Evolutionary conservation across 2,329 filamentous ascomycete genomes (phyloP), one percentile per base, ranked within the genome.

Genomic region (Dothistroma pini): DNA sequence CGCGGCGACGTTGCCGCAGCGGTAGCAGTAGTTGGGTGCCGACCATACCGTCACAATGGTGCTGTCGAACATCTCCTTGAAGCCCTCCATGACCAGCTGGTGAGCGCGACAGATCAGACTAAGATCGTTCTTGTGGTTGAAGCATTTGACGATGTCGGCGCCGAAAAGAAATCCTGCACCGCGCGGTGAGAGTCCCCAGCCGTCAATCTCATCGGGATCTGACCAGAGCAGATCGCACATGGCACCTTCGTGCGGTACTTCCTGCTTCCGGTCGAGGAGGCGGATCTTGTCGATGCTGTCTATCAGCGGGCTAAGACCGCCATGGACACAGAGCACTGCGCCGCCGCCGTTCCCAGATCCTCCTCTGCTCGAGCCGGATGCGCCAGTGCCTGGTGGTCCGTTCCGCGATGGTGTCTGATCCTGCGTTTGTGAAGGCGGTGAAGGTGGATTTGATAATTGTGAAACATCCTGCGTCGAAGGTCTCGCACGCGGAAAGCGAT

Each of bases 181-280:
- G 41, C 93, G 91, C 0, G 95, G 95, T 0, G 91, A 96, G 6
- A 97, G 80, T 11, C 93, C 93, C 95, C 95, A 99, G 62, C 93
- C 93, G 73, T 97, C 93, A 65, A 97, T 96, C 70, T 99, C 95
- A 75, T 99, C 95, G 0, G 95, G 95, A 72, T 99, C 95, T 0
- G 92, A 97, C 95, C 95, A 99, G 2, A 99, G 84, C 0, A 99
- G 83, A 76, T 99, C 95, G 77, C 95, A 99, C 95, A 99, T 99
- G 73, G 95, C 92, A 59, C 95, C 95, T 79, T 99, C 95, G 73
- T 99, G 95, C 0, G 95, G 95, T 0, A 99, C 95, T 78, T 99
- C 95, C 78, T 99, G 95, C 76, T 97, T 97, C 64, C 93, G 87
- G 75, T 99, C 96, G 22, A 99, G 85, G 14, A 97, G 82, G 22